phyloP scores from a whole-genome alignment of 2,329 filamentous ascomycete genomes.

The Aspergillus sp. region DNA sequence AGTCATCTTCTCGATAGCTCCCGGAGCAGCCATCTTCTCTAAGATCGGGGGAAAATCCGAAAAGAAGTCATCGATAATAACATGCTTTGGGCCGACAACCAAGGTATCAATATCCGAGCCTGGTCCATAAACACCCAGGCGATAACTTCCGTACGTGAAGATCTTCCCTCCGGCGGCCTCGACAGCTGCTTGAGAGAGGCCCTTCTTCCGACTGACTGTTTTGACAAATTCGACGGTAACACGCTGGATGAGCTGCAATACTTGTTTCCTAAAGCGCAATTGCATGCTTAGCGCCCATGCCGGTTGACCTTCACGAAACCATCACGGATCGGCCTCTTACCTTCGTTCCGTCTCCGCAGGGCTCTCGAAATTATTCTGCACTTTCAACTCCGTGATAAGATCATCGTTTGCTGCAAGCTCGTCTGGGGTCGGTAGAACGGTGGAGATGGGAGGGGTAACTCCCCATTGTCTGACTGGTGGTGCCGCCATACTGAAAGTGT shows the following conservation, averaged over 20 bases:
- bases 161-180: slow-evolving; percentile 88
- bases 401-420: slow-evolving; percentile 77
- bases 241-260: slow-evolving; percentile 74
- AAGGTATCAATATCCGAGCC: slow-evolving; percentile 97
- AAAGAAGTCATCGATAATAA: slow-evolving; percentile 90
- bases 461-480: slow-evolving; percentile 60
- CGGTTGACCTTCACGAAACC: background rate
- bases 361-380: slow-evolving; percentile 88
- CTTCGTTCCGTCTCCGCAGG: slow-evolving; percentile 80
- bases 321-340: slow-evolving; percentile 46
- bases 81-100: slow-evolving; percentile 86
- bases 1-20: slow-evolving; percentile 81
- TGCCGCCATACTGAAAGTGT: slow-evolving; percentile 36
- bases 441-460: slow-evolving; percentile 82
- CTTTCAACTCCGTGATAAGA: slow-evolving; percentile 80
- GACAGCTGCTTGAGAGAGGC: slow-evolving; percentile 72
- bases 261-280: slow-evolving; percentile 59
- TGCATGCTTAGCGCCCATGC: slow-evolving; percentile 1
- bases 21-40: slow-evolving; percentile 70
- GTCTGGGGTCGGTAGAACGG: slow-evolving; percentile 69
- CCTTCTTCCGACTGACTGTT: slow-evolving; percentile 73
- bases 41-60: slow-evolving; percentile 80
- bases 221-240: slow-evolving; percentile 87
- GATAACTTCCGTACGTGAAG: slow-evolving; percentile 94
- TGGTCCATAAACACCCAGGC: slow-evolving; percentile 89